These are phyloP conservation scores for Daldinia eschscholtzii DNA, from an alignment of 2,329 filamentous ascomycete species.

Conservation along the genomic window DNA sequence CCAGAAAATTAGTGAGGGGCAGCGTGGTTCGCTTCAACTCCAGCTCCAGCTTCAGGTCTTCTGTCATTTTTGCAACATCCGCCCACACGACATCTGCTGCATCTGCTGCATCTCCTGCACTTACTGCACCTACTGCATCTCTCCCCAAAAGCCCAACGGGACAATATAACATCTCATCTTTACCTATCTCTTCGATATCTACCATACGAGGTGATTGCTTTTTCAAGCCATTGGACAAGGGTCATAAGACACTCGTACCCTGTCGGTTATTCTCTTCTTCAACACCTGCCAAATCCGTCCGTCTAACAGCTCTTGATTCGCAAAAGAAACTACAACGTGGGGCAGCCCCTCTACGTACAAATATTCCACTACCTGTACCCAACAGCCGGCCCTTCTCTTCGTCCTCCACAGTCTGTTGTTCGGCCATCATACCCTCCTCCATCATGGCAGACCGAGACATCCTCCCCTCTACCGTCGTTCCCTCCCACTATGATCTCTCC, in stretches of 20 bases:
- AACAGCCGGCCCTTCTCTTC: slow-evolving; percentile 46
- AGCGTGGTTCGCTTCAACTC: not conserved
- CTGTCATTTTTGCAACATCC: not conserved
- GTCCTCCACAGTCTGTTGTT: slow-evolving; percentile 46
- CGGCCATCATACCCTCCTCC: slow-evolving; percentile 52
- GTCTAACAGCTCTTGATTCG: slow-evolving; percentile 27
- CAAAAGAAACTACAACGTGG: slow-evolving; percentile 30
- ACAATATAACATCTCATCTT: slow-evolving; percentile 25
- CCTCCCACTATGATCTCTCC: slow-evolving; percentile 86
- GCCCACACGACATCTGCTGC: not conserved
- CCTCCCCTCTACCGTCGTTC: slow-evolving; percentile 77
- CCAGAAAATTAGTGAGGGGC: slow-evolving; percentile 25
- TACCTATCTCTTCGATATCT: slow-evolving; percentile 20
- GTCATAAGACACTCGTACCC: slow-evolving; percentile 32
- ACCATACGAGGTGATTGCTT: slow-evolving; percentile 32
- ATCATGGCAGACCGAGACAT: slow-evolving; percentile 72
- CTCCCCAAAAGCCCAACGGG: slow-evolving; percentile 25
- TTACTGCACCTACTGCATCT: slow-evolving; percentile 14
- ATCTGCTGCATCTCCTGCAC: slow-evolving; percentile 9
- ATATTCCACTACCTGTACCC: slow-evolving; percentile 18
- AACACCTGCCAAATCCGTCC: slow-evolving; percentile 48
- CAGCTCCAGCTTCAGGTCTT: not conserved
- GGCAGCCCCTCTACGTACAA: slow-evolving; percentile 23
- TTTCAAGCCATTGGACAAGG: slow-evolving; percentile 31
- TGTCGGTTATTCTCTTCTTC: slow-evolving; percentile 35